A percentile compares a stretch with the other conserved stretches of the same genome.
Evolutionary conservation across 2,329 filamentous ascomycete genomes (phyloP).

Genomic region (Sclerotinia minor): DNA sequence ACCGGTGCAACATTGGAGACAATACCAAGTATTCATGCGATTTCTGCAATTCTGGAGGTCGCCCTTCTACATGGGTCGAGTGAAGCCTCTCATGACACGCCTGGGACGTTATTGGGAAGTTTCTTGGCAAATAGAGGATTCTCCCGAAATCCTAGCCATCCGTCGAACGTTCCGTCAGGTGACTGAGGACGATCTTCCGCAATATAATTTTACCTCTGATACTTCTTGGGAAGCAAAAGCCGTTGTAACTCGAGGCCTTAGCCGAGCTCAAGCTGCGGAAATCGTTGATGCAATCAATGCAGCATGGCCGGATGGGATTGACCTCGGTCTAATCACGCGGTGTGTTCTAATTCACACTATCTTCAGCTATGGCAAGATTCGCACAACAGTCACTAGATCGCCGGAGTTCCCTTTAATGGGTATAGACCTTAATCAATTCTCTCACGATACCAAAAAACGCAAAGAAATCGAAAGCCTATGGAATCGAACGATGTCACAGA

Average conservation of each 20-base stretch:
- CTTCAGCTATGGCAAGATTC: neutral
- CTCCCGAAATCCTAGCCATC: conserved; percentile 7
- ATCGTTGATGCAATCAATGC: conserved; percentile 15
- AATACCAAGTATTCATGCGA: conserved; percentile 17
- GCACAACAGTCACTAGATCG: conserved; percentile 5
- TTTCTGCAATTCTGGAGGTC: neutral
- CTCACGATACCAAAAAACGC: neutral
- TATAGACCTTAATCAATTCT: neutral
- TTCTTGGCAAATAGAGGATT: conserved; percentile 15
- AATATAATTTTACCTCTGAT: neutral
- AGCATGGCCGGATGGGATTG: conserved; percentile 14
- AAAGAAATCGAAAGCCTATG: conserved; percentile 6
- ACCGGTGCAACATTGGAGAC: conserved; percentile 21
- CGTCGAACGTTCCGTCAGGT: conserved; percentile 8
- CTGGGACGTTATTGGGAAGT: conserved; percentile 2
- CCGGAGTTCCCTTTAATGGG: conserved; percentile 19
- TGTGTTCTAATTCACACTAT: conserved; percentile 17
- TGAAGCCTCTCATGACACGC: neutral
- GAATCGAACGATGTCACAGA: conserved; percentile 14
- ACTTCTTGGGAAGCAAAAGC: conserved; percentile 4
- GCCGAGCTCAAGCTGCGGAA: neutral
- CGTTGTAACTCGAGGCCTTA: conserved; percentile 8
- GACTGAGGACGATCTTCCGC: neutral
- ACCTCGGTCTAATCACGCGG: conserved; percentile 15
- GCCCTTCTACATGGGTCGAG: conserved; percentile 5